Percentiles rank a stretch among this genome's conserved stretches.
These are phyloP conservation scores for Penicillium alfredii DNA, from an alignment of 495 filamentous ascomycete genomes.

Conservation along the genomic window DNA sequence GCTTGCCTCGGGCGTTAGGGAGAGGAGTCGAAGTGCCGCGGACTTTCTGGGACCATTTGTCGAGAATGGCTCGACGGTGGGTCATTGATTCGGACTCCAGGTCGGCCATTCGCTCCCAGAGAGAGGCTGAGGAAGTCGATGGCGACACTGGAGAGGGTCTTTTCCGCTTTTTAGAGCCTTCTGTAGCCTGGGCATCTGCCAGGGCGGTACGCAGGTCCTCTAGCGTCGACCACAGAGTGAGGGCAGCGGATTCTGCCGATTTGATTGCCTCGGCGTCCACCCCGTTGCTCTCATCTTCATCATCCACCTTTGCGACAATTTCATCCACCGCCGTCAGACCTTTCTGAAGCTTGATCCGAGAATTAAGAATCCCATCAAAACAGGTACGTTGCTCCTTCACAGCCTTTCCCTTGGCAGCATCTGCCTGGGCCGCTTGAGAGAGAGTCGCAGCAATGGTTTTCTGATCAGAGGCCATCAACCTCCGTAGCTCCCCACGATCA, in stretches of 20 bases:
- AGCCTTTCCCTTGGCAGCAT: constrained; percentile 77
- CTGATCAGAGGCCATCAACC: constrained; percentile 66
- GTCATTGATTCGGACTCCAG: constrained; percentile 50
- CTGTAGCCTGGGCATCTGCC: constrained; percentile 41
- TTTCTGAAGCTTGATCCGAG: constrained; percentile 87
- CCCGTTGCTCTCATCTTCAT: constrained; percentile 26
- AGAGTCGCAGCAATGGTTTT: constrained; percentile 63
- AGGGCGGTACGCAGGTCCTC: constrained; percentile 63
- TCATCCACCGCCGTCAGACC: constrained; percentile 76
- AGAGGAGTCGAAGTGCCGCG: constrained; percentile 36
- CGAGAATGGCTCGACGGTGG: constrained; percentile 38
- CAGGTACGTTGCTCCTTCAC: constrained; percentile 76
- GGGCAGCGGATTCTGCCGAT: constrained; percentile 80
- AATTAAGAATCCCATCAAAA: constrained; percentile 82
- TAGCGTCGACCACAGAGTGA: constrained; percentile 80
- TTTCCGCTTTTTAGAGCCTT: constrained; percentile 55
- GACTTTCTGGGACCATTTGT: constrained; percentile 49
- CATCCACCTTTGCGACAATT: constrained; percentile 31
- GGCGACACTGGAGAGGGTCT: constrained; percentile 42
- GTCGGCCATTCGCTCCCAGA: constrained; percentile 68
- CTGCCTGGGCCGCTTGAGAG: constrained; percentile 65
- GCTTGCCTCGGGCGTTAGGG: constrained; percentile 38
- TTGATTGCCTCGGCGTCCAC: constrained; percentile 46
- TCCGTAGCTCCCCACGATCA: constrained; percentile 54
- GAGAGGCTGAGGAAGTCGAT: constrained; percentile 43